Base-by-base conservation (phyloP, 441 rosid species). In the Erodium moschatum region DNA sequence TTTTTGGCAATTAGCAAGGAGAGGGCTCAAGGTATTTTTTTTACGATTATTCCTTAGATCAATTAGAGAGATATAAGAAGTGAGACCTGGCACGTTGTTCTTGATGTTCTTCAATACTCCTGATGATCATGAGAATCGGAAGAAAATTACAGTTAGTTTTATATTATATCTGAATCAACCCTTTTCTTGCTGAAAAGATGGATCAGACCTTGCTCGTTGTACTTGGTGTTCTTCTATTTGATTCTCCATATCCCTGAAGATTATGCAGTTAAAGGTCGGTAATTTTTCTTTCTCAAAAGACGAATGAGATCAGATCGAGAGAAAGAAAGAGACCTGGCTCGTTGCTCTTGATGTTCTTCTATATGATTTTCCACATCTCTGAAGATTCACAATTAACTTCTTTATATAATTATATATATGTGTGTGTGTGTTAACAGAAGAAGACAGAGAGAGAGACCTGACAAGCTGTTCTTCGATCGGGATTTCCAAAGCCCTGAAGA, bases 311-410 rank as follows among this genome's bases (percentile, higher is more conserved):
- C 48, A 42, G 12, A 12, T 8, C 11, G 11, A 12, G 13, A 2
- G 12, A 12, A 42, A 42, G 12, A 42, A 42, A 42, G 61, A 5
- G 24, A 54, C 61, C 20, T 54, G 19, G 61, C 61, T 54, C 61
- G 61, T 19, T 54, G 6, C 8, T 54, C 61, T 16, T 54, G 61
- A 16, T 52, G 60, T 54, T 54, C 61, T 54, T 50, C 58, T 50
- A 48, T 48, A 18, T 48, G 6, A 10, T 48, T 48, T 48, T 48
- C 48, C 48, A 42, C 3, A 42, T 42, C 48, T 12, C 48, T 42
- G 48, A 5, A 10, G 13, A 42, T 29, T 0, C 31, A 29, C 31
- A 29, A 29, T 29, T 29, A 3, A 29, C 31, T 1, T 29, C 31
- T 29, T 29, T 29, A 29, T 1, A 29, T 29, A 29, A 29, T 29